Evolutionary conservation across 2,329 filamentous ascomycete species (phyloP).

Genomic region (Claviceps fusiformis): DNA sequence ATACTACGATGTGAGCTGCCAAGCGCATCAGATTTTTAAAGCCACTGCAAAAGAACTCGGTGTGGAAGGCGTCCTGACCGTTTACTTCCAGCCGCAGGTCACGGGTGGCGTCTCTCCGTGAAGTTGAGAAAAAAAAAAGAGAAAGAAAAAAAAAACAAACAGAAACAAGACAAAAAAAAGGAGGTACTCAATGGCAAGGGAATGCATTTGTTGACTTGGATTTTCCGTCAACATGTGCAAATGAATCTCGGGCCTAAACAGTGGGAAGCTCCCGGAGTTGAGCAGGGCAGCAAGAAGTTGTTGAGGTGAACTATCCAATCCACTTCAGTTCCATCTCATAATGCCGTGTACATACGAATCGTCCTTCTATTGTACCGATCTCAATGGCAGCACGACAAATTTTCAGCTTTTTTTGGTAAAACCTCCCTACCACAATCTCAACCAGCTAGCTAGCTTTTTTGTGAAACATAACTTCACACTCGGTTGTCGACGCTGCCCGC

Average conservation of each 20-base stretch:
- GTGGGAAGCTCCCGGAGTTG: not conserved
- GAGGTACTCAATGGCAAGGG: too few relatives aligned
- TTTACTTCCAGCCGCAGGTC: constrained; percentile 25
- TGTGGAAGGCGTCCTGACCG: constrained; percentile 24
- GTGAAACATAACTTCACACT: not conserved
- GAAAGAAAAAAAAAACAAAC: too few relatives aligned
- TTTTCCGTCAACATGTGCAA: not conserved
- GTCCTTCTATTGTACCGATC: not conserved
- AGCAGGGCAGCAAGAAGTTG: not conserved
- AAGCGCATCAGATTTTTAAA: constrained; percentile 30
- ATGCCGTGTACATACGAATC: not conserved
- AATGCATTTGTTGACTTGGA: too few relatives aligned
- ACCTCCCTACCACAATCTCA: not conserved
- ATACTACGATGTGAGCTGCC: constrained; percentile 48
- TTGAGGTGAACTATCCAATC: not conserved
- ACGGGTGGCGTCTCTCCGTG: constrained; percentile 10
- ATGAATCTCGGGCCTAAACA: not conserved
- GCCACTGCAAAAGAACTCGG: constrained; percentile 18
- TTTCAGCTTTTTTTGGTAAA: not conserved
- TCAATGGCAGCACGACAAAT: not conserved
- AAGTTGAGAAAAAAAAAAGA: not conserved
- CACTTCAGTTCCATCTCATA: not conserved
- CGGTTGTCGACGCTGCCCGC: not conserved
- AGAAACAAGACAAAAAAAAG: too few relatives aligned
- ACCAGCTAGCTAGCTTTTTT: not conserved